Conservation (phyloP, 495 filamentous ascomycete species). For the Platismatia glauca region DNA sequence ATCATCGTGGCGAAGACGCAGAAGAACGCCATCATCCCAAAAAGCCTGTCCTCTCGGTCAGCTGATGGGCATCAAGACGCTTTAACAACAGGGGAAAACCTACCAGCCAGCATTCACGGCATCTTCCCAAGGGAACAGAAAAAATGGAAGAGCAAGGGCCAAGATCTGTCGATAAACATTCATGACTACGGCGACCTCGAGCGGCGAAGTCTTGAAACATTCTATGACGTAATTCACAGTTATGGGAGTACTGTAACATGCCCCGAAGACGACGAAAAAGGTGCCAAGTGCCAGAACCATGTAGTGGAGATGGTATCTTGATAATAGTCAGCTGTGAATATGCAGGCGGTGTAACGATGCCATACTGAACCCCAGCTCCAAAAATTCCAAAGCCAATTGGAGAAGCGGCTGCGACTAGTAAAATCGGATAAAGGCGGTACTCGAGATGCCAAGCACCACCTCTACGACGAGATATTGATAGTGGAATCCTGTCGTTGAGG, state of each 20-base stretch:
- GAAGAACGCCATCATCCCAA: slow-evolving; percentile 37
- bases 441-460: slow-evolving; percentile 39
- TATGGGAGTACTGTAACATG: slow-evolving; percentile 29
- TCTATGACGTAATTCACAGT: slow-evolving; percentile 38
- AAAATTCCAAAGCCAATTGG: slow-evolving; percentile 40
- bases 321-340: not conserved
- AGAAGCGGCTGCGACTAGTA: slow-evolving; percentile 27
- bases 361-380: slow-evolving; percentile 35
- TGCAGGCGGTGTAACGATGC: slow-evolving; percentile 26
- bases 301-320: not conserved
- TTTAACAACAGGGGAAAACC: not conserved
- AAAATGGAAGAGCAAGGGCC: slow-evolving; percentile 33
- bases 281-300: slow-evolving; percentile 34
- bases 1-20: not conserved
- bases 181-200: slow-evolving; percentile 29
- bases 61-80: not conserved
- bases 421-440: slow-evolving; percentile 34
- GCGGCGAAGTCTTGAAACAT: slow-evolving; percentile 28
- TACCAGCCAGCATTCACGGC: slow-evolving; percentile 33
- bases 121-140: slow-evolving; percentile 30
- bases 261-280: slow-evolving; percentile 33
- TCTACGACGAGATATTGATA: slow-evolving; percentile 29
- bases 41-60: slow-evolving; percentile 16
- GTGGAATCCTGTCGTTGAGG: slow-evolving; percentile 35
- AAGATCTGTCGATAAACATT: slow-evolving; percentile 30